Percentiles rank a stretch among this genome's conserved stretches.
Evolutionary conservation across 2,329 filamentous ascomycete genomes (phyloP).

Genomic region (Trichoderma gracile): DNA sequence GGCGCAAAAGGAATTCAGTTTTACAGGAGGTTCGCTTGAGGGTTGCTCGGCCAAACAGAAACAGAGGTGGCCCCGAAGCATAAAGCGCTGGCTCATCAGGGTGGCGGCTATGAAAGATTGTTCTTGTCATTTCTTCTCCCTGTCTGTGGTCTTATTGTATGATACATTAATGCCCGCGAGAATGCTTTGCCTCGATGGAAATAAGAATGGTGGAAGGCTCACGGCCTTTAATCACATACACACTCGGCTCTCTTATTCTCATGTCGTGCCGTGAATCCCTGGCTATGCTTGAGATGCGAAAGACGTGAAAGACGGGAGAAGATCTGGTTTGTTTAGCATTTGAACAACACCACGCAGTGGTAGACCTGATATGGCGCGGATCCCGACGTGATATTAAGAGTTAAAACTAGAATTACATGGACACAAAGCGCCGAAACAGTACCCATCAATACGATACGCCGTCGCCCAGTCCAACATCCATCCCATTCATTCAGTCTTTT

Average conservation of each 20-base stretch:
- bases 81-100: slow-evolving; percentile 14
- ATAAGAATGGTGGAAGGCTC: slow-evolving; percentile 14
- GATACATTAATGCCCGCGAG: slow-evolving; percentile 24
- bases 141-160: slow-evolving; percentile 10
- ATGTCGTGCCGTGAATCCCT: not conserved
- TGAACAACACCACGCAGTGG: not conserved
- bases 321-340: too few species aligned
- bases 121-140: not conserved
- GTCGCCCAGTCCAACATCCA: not conserved
- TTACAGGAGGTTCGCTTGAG: slow-evolving; percentile 20
- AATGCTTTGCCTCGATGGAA: slow-evolving; percentile 6
- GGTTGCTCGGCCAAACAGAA: slow-evolving; percentile 20
- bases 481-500: slow-evolving; percentile 12
- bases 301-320: too few species aligned
- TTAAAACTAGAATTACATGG: slow-evolving; percentile 22
- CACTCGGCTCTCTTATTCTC: too few species aligned
- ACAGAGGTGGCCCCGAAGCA: slow-evolving; percentile 4
- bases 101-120: slow-evolving; percentile 19
- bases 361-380: not conserved
- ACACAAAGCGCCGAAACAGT: slow-evolving; percentile 17
- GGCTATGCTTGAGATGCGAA: not conserved
- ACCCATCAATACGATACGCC: slow-evolving; percentile 12
- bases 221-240: not conserved
- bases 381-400: slow-evolving; percentile 14
- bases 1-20: slow-evolving; percentile 15